Conservation (phyloP, 2,329 filamentous ascomycete genomes). For the Alternaria arbusti region DNA sequence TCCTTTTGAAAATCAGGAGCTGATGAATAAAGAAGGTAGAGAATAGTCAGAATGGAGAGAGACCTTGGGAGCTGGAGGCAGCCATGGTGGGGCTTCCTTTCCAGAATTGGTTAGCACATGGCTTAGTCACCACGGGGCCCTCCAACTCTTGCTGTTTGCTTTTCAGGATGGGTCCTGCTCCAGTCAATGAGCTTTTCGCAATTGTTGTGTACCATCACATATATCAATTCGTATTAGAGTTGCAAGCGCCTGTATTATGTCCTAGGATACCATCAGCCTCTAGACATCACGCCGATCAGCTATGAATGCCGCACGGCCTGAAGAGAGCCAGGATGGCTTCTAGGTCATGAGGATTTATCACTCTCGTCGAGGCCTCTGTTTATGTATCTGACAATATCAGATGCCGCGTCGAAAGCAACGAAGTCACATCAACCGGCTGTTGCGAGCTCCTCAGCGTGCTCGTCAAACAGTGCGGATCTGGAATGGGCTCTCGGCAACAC, state of each 20-base stretch:
- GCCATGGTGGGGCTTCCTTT: not conserved
- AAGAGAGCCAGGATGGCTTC: conserved; percentile 2
- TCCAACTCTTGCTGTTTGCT: not conserved
- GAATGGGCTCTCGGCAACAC: not conserved
- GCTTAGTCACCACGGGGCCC: not conserved
- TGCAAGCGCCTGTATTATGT: not conserved
- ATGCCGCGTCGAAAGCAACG: not conserved
- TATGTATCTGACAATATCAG: conserved; percentile 5
- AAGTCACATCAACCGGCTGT: not conserved
- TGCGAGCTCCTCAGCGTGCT: not conserved
- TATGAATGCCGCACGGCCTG: not conserved
- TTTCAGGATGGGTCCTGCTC: not conserved
- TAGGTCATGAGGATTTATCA: conserved; percentile 12
- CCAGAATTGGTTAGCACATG: not conserved
- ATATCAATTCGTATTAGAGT: not conserved
- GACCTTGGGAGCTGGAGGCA: not conserved
- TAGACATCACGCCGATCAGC: not conserved
- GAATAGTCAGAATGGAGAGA: not conserved
- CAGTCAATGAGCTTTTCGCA: not conserved
- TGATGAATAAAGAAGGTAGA: not conserved
- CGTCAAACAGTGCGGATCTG: not conserved
- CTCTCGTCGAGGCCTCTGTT: conserved; percentile 24
- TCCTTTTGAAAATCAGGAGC: not conserved
- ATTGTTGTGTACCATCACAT: not conserved
- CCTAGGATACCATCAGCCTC: not conserved